Evolutionary conservation across 306 rosid genomes (phyloP).

Genomic region (Gastrolobium bilobum): DNA sequence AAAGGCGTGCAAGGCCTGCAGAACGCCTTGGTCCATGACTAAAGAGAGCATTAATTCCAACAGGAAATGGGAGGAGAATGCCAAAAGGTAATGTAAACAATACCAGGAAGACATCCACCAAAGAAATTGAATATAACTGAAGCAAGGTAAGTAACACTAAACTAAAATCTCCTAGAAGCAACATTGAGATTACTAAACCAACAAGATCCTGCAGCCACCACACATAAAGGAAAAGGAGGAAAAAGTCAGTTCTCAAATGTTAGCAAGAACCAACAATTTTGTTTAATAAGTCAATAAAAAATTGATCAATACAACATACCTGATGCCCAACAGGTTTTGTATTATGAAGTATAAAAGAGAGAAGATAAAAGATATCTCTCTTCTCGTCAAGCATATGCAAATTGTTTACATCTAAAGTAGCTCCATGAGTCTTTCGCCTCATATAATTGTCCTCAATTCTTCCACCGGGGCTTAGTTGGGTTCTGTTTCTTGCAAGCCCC

Average conservation of each 20-base stretch:
- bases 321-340: slow-evolving; percentile 99
- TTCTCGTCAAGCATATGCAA: slow-evolving; percentile 83
- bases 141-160: slow-evolving; percentile 97
- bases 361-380: slow-evolving; percentile 87
- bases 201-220: slow-evolving; percentile 92
- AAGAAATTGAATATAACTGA: slow-evolving; percentile 89
- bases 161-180: slow-evolving; percentile 98
- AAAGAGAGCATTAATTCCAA: slow-evolving; percentile 98
- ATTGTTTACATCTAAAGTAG: slow-evolving; percentile 72
- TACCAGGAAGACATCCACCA: slow-evolving; percentile 90
- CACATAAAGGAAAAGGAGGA: slow-evolving; percentile 17
- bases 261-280: background rate
- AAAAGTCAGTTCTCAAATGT: slow-evolving; percentile 35
- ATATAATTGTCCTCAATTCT: slow-evolving; percentile 58
- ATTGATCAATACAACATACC: slow-evolving; percentile 64
- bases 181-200: slow-evolving; percentile 96
- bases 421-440: slow-evolving; percentile 70
- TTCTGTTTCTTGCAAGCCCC: slow-evolving; percentile 57
- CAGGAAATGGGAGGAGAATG: slow-evolving; percentile 97
- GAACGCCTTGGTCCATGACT: slow-evolving; percentile 99
- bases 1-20: slow-evolving; percentile 94
- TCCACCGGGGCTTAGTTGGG: slow-evolving; percentile 53
- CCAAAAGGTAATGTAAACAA: slow-evolving; percentile 90
- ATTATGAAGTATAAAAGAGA: slow-evolving; percentile 88
- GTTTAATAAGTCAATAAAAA: slow-evolving; percentile 36